Base-by-base conservation (phyloP, 2,329 filamentous ascomycete species). In the Sclerotinia trifoliorum region DNA sequence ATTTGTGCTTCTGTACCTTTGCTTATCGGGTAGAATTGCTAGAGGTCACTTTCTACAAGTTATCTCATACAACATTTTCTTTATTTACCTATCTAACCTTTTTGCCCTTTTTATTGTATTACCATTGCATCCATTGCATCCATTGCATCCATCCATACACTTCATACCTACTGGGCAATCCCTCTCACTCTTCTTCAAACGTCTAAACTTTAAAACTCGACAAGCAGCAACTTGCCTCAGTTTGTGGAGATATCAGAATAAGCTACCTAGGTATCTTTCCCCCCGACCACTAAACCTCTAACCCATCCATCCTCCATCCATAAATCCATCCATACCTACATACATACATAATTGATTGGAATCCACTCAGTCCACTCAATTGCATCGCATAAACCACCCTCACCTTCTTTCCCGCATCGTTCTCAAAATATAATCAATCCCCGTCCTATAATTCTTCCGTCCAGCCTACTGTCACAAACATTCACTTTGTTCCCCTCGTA, bases 321-420 rank as follows among this genome's bases (percentile, higher is more conserved):
- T 32, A 32, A 2, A 32, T 32, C 32, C 32, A 32, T 7, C 32
- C 4, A 32, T 32, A 5, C 32, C 2, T 32, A 32, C 32, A 4
- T 32, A 8, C 44, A 62, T 62, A 49, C 11, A 61, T 49, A 55
- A 21, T 35, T 39, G 46, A 49, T 39, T 19, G 29, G 21, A 24
- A 13, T 51, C 58, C 46, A 51, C 49, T 39, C 58, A 62, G 21
- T 51, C 60, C 46, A 51, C 49, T 51, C 60, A 62, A 62, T 62
- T 51, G 17, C 60, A 62, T 62, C 48, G 60, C 60, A 46, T 67
- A 61, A 42, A 49, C 60, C 19, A 51, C 46, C 60, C 39, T 32
- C 19, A 42, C 55, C 21, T 42, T 57, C 54, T 17, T 46, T 51
- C 46, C 60, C 60, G 60, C 60, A 62, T 62, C 15, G 39, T 51